Evolutionary conservation across 148 eudicot genomes (phyloP).

Genomic region (Rhododendron henanense): DNA sequence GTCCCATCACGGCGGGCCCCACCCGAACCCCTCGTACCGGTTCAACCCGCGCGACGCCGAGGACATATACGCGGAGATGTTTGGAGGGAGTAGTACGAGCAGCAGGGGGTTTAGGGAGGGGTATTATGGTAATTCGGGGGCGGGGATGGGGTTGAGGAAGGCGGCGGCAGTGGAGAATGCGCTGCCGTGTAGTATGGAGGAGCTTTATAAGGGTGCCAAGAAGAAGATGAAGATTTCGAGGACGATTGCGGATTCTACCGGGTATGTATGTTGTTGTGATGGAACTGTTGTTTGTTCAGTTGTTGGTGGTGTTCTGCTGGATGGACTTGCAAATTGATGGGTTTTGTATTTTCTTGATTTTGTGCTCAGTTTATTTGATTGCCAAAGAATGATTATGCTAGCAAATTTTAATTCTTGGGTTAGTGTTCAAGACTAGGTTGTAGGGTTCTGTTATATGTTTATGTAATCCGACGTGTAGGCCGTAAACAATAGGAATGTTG

Average conservation of each 20-base stretch:
- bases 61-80: slow-evolving; percentile 81
- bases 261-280: slow-evolving; percentile 34
- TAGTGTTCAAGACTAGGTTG: not conserved
- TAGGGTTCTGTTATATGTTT: not conserved
- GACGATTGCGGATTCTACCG: slow-evolving; percentile 48
- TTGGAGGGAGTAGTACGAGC: slow-evolving; percentile 36
- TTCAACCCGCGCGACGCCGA: slow-evolving; percentile 86
- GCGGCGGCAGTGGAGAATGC: slow-evolving; percentile 67
- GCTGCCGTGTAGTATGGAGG: slow-evolving; percentile 78
- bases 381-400: not conserved
- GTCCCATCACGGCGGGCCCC: slow-evolving; percentile 14
- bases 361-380: not conserved
- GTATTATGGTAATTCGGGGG: slow-evolving; percentile 5
- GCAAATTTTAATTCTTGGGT: not conserved
- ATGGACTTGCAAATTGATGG: no score
- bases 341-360: not conserved
- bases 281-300: not conserved
- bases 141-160: slow-evolving; percentile 36
- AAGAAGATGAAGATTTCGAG: slow-evolving; percentile 94
- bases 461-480: not conserved
- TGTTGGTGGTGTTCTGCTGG: not conserved
- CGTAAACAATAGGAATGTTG: not conserved
- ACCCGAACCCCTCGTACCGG: slow-evolving; percentile 49
- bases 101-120: slow-evolving; percentile 31
- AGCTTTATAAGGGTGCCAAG: slow-evolving; percentile 69